A percentile compares a stretch with the other conserved stretches of the same genome.
phyloP scores from a whole-genome alignment of 1,139 yeast species.

The Pichia sp. region DNA sequence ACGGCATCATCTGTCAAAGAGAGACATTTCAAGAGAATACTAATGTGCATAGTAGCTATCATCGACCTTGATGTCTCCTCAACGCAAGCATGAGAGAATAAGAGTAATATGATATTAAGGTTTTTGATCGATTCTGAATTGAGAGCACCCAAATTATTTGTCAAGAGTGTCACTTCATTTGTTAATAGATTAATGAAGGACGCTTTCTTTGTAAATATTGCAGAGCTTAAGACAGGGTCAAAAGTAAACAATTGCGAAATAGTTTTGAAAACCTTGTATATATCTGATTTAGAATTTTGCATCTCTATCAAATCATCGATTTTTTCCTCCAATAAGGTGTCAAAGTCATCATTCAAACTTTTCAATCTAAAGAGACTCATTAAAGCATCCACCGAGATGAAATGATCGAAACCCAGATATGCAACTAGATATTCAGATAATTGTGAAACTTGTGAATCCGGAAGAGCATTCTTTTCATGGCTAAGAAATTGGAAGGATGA shows the following conservation, averaged over 20 bases:
- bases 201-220: constrained; percentile 21
- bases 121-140: constrained; percentile 9
- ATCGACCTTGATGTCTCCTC: constrained; percentile 26
- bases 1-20: constrained; percentile 7
- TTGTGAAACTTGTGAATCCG: neutral
- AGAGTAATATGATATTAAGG: constrained; percentile 16
- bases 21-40: constrained; percentile 21
- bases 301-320: constrained; percentile 22
- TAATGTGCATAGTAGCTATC: constrained; percentile 26
- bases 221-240: constrained; percentile 16
- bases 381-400: constrained; percentile 9
- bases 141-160: constrained; percentile 6
- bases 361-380: constrained; percentile 9
- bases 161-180: constrained; percentile 22
- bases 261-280: constrained; percentile 18
- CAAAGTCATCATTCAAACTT: neutral
- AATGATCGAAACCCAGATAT: constrained; percentile 9
- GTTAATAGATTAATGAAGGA: constrained; percentile 22
- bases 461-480: neutral
- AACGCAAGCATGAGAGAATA: constrained; percentile 29
- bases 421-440: constrained; percentile 5
- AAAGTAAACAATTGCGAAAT: constrained; percentile 25
- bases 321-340: constrained; percentile 7
- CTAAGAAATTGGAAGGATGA: constrained; percentile 1
- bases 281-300: constrained; percentile 16